A percentile compares a stretch with the other conserved stretches of the same genome.
phyloP scores from a whole-genome alignment of 2,329 filamentous ascomycete species.

The Fusarium aywerte region DNA sequence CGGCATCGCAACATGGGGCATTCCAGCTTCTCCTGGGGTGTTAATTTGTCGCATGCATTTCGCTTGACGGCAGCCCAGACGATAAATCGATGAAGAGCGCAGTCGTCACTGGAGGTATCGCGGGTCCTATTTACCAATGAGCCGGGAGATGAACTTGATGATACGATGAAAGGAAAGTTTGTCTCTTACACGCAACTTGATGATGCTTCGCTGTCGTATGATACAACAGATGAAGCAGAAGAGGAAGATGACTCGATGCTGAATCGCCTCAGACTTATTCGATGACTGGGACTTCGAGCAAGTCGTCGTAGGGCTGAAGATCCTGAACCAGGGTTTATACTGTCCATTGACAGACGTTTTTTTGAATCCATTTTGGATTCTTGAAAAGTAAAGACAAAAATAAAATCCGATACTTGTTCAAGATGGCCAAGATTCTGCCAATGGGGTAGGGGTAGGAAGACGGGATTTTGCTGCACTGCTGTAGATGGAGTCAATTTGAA shows the following conservation, averaged over 20 bases:
- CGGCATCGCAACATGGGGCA: constrained; percentile 65
- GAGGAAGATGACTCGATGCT: constrained; percentile 47
- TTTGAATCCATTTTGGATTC: constrained; percentile 48
- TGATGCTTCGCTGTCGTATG: constrained; percentile 42
- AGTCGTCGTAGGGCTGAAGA: constrained; percentile 50
- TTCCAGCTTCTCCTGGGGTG: constrained; percentile 58
- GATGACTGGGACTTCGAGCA: constrained; percentile 49
- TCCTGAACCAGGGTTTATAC: constrained; percentile 42
- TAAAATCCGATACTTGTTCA: not conserved
- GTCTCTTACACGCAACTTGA: constrained; percentile 51
- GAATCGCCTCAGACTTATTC: constrained; percentile 48
- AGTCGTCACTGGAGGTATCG: constrained; percentile 60
- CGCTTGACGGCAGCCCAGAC: constrained; percentile 67
- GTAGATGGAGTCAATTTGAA: not conserved
- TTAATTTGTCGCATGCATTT: constrained; percentile 61
- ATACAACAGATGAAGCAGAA: constrained; percentile 43
- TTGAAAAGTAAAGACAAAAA: not conserved
- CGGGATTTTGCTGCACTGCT: not conserved
- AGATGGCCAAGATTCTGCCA: not conserved
- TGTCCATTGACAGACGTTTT: constrained; percentile 46
- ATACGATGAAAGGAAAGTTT: constrained; percentile 10
- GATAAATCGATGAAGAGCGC: constrained; percentile 65
- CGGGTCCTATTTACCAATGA: constrained; percentile 53
- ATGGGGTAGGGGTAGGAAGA: not conserved
- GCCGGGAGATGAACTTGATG: constrained; percentile 7